A percentile compares a stretch with the other conserved stretches of the same genome.
These are phyloP conservation scores for Pythium apleroticum DNA, from an alignment of 352 stramenopile genomes.

Conservation along the genomic window DNA sequence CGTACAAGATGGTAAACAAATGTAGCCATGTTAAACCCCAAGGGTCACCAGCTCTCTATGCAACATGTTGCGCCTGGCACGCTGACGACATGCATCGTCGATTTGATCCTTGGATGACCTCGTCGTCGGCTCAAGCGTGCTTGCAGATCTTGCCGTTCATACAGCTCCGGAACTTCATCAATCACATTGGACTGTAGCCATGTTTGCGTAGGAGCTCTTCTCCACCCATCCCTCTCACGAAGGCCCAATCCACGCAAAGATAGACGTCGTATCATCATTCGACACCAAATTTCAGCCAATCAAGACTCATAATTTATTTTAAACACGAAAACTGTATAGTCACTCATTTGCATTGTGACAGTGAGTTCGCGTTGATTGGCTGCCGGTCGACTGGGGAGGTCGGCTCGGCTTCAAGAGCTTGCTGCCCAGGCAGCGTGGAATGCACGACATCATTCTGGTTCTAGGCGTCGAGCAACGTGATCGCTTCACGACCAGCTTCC, in stretches of 20 bases:
- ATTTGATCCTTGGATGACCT: too few species aligned
- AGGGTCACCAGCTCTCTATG: background rate
- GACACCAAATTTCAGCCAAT: constrained; percentile 16
- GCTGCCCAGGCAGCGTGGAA: background rate
- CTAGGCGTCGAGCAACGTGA: constrained; percentile 8
- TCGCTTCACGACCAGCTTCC: background rate
- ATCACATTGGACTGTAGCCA: constrained; percentile 20
- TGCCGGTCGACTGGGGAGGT: constrained; percentile 2
- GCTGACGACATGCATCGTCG: too few species aligned
- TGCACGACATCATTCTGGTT: constrained; percentile 31
- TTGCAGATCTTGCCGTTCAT: too few species aligned
- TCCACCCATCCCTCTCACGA: background rate
- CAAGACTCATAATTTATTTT: background rate
- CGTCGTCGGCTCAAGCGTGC: too few species aligned
- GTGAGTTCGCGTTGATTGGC: constrained; percentile 18
- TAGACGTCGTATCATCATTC: constrained; percentile 27
- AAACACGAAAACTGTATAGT: constrained; percentile 14
- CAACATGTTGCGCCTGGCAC: too few species aligned
- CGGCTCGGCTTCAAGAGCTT: background rate
- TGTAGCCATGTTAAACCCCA: constrained; percentile 14
- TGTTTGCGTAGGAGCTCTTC: constrained; percentile 4
- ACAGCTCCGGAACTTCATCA: too few species aligned
- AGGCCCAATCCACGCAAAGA: constrained; percentile 27
- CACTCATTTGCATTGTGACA: constrained; percentile 17
- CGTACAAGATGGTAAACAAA: background rate